These are phyloP conservation scores for Cladosporium cucumerinum DNA, from an alignment of 2,329 filamentous ascomycete genomes.

Conservation along the genomic window DNA sequence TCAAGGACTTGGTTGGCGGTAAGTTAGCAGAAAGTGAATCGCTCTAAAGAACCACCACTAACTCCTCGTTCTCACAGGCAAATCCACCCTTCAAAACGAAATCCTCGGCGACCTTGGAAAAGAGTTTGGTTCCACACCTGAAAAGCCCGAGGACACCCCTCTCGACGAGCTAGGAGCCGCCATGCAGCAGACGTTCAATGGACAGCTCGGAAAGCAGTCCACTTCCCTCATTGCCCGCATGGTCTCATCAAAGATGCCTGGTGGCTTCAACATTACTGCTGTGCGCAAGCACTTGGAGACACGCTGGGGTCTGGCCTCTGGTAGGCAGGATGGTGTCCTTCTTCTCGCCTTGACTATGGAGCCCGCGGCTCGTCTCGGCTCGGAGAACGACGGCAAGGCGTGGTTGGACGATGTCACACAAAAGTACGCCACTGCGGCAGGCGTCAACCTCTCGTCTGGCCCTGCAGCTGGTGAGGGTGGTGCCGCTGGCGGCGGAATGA, in stretches of 20 bases:
- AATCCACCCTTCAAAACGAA: conserved; percentile 98
- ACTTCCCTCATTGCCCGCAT: conserved; percentile 87
- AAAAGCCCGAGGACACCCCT: conserved; percentile 97
- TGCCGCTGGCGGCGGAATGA: conserved; percentile 79
- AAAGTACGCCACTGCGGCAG: conserved; percentile 81
- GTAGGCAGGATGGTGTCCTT: conserved; percentile 86
- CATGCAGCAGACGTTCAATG: conserved; percentile 99
- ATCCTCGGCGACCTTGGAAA: conserved; percentile 97
- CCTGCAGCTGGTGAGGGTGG: conserved; percentile 68
- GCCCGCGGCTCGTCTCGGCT: conserved; percentile 80
- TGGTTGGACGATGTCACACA: conserved; percentile 86
- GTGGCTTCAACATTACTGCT: conserved; percentile 97
- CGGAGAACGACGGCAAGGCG: conserved; percentile 85
- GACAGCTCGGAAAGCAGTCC: conserved; percentile 95
- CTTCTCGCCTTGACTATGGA: conserved; percentile 90
- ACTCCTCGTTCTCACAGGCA: conserved; percentile 56
- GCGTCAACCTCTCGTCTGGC: conserved; percentile 76
- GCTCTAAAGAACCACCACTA: conserved; percentile 4
- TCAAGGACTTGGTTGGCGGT: conserved; percentile 98
- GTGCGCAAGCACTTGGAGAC: conserved; percentile 94
- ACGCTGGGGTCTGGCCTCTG: conserved; percentile 81
- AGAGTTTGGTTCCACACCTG: conserved; percentile 95
- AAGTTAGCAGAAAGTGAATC: conserved; percentile 37
- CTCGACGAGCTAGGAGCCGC: conserved; percentile 90
- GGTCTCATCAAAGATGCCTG: conserved; percentile 98